Base-by-base conservation (phyloP, 2,329 filamentous ascomycete species). In the Penicillium oxalicum region DNA sequence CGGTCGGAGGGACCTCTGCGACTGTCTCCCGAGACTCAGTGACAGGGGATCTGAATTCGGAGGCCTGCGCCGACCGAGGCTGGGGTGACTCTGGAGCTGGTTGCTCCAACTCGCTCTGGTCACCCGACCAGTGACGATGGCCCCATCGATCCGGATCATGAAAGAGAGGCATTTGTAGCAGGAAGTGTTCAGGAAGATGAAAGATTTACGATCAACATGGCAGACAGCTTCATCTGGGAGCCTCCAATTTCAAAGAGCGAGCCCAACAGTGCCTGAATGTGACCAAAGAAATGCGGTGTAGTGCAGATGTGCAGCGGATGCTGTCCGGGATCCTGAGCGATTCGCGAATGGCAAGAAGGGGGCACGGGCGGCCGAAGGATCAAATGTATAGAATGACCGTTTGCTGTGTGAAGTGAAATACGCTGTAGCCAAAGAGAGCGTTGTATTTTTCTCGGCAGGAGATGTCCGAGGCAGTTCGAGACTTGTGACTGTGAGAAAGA, bases 141-240 rank as follows among this genome's bases (percentile, higher is more conserved):
- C 54, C 59, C 50, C 61, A 62, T 52, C 57, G 62, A 60, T 71
- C 60, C 9, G 62, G 61, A 49, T 66, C 61, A 44, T 62, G 63
- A 47, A 68, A 66, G 34, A 67, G 63, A 45, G 65, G 65, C 65
- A 68, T 68, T 18, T 43, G 45, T 65, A 55, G 61, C 56, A 50
- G 51, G 47, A 49, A 44, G 35, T 46, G 42, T 45, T 45, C 53
- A 54, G 50, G 50, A 52, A 51, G 49, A 36, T 49, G 44, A 44
- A 48, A 51, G 48, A 44, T 26, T 35, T 37, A 37, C 46, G 13
- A 34, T 40, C 48, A 52, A 55, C 65, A 67, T 67, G 53, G 55
- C 64, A 65, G 39, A 40, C 49, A 46, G 33, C 36, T 5, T 32
- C 45, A 41, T 40, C 36, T 18, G 56, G 33, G 55, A 55, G 55